Percentiles rank a stretch among this genome's conserved stretches.
Conservation (phyloP, 108 stramenopile species). For the Cyclostephanos invisitatus region DNA sequence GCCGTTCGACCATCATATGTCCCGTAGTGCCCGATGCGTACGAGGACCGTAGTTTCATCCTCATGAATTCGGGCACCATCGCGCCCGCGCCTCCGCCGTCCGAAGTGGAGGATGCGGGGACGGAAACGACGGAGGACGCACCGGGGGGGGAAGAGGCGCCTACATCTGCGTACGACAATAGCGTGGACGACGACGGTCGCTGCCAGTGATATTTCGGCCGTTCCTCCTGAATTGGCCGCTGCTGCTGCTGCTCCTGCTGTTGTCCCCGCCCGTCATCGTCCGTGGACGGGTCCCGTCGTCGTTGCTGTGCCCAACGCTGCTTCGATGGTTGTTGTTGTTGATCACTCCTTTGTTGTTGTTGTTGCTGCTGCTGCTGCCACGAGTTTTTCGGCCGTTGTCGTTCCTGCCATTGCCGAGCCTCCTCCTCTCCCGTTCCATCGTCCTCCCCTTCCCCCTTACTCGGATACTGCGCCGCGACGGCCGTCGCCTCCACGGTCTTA, state of each 20-base stretch:
- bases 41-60: conserved; percentile 20
- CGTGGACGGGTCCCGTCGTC: not conserved
- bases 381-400: not conserved
- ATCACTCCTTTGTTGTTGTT: conserved; percentile 4
- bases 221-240: not conserved
- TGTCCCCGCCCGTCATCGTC: too few species aligned
- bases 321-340: conserved; percentile 13
- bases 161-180: too few species aligned
- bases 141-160: not conserved
- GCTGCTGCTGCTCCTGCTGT: conserved; percentile 4
- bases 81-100: too few species aligned
- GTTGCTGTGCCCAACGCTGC: not conserved
- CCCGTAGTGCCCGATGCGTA: not conserved
- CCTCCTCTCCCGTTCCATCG: too few species aligned
- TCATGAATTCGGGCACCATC: conserved; percentile 40
- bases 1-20: not conserved
- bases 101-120: too few species aligned
- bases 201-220: not conserved
- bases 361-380: not conserved
- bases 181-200: conserved; percentile 12
- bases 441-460: too few species aligned
- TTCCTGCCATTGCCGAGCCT: not conserved
- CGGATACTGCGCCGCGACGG: too few species aligned
- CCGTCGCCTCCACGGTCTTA: too few species aligned
- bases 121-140: not conserved